Conservation (phyloP, 768 basidiomycete species). For the Leucogyrophana mollusca region DNA sequence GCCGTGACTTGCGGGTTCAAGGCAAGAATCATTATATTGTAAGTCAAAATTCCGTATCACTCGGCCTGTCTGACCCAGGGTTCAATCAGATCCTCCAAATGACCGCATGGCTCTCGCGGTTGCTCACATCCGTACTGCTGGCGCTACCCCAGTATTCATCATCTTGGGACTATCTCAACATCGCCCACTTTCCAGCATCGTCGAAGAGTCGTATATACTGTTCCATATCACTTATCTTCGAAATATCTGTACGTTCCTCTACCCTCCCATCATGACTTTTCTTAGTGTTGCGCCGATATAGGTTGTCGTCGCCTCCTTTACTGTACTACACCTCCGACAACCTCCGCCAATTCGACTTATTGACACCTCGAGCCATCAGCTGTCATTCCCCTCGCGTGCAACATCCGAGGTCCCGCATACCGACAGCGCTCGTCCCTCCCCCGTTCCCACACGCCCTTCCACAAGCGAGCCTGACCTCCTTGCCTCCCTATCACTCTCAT, state of each 20-base stretch:
- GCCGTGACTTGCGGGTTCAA: constrained; percentile 64
- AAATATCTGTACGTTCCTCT: constrained; percentile 51
- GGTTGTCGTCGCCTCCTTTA: constrained; percentile 52
- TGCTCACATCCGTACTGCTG: constrained; percentile 48
- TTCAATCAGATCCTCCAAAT: constrained; percentile 54
- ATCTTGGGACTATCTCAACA: constrained; percentile 36
- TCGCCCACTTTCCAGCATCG: constrained; percentile 35
- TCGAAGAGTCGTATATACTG: constrained; percentile 45
- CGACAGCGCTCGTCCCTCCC: constrained; percentile 21
- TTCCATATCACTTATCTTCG: constrained; percentile 42
- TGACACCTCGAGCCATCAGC: constrained; percentile 46
- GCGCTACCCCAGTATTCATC: constrained; percentile 40
- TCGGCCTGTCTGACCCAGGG: background rate
- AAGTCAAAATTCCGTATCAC: constrained; percentile 20
- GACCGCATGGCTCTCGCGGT: constrained; percentile 54
- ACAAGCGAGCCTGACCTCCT: constrained; percentile 55
- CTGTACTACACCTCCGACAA: constrained; percentile 59
- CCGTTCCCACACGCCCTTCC: constrained; percentile 20
- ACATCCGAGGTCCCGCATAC: constrained; percentile 36
- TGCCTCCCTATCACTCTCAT: constrained; percentile 62
- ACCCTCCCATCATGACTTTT: background rate
- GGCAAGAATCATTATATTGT: constrained; percentile 68
- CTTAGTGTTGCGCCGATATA: constrained; percentile 22
- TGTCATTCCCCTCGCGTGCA: constrained; percentile 32
- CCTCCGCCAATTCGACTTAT: constrained; percentile 73